phyloP scores from a whole-genome alignment of 1,139 yeast species.

The Suhomyces bribrorum region DNA sequence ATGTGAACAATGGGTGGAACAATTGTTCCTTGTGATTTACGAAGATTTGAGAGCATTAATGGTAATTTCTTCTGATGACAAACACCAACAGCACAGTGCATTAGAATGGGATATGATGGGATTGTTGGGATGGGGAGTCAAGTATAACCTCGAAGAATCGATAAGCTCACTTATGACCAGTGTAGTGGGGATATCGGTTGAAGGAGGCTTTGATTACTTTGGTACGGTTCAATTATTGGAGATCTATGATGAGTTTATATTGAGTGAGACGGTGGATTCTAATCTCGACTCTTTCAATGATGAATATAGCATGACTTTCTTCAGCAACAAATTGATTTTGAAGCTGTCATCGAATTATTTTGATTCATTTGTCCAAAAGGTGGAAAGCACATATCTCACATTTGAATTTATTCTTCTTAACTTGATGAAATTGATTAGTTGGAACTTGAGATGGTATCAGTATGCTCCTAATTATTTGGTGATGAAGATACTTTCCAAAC shows the following conservation, averaged over 20 bases:
- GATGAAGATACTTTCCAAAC: slow-evolving; percentile 29
- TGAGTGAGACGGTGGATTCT: slow-evolving; percentile 35
- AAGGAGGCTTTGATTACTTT: slow-evolving; percentile 43
- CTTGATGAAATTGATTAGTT: slow-evolving; percentile 37
- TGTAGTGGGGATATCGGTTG: slow-evolving; percentile 34
- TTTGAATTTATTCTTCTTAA: slow-evolving; percentile 39
- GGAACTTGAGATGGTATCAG: slow-evolving; percentile 48
- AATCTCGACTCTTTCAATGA: slow-evolving; percentile 34
- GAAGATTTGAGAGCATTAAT: slow-evolving; percentile 41
- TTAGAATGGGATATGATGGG: slow-evolving; percentile 49
- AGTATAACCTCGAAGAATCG: slow-evolving; percentile 40
- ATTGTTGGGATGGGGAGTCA: slow-evolving; percentile 43
- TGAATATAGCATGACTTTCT: slow-evolving; percentile 30
- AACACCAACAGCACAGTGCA: slow-evolving; percentile 40
- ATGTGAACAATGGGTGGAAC: slow-evolving; percentile 45
- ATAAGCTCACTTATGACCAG: slow-evolving; percentile 44
- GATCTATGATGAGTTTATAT: slow-evolving; percentile 43
- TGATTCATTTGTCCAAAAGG: slow-evolving; percentile 25
- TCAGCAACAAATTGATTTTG: slow-evolving; percentile 39
- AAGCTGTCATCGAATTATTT: slow-evolving; percentile 24
- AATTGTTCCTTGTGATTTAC: slow-evolving; percentile 37
- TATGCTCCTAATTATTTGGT: slow-evolving; percentile 36
- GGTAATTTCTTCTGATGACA: slow-evolving; percentile 25
- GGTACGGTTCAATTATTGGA: slow-evolving; percentile 40
- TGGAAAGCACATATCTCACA: slow-evolving; percentile 32